These are phyloP conservation scores for Pseudogymnoascus sp. DNA, from an alignment of 2,329 filamentous ascomycete species.

Conservation along the genomic window DNA sequence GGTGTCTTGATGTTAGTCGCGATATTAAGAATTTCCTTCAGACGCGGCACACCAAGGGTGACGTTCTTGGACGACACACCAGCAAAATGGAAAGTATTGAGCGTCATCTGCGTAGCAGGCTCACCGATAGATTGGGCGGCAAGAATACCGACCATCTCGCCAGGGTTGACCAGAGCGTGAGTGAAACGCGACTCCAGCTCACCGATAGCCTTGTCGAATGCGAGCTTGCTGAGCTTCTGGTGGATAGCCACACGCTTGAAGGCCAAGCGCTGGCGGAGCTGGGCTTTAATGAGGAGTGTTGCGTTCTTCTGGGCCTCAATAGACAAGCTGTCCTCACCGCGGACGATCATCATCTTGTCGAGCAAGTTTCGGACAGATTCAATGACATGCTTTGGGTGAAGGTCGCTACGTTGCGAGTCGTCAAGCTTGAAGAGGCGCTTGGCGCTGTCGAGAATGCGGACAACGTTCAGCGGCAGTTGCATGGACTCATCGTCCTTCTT, in stretches of 20 bases:
- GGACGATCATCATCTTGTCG: constrained; percentile 72
- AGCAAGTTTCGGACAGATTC: constrained; percentile 68
- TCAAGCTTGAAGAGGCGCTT: constrained; percentile 88
- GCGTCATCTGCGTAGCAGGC: constrained; percentile 96
- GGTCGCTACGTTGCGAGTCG: constrained; percentile 73
- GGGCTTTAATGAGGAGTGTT: constrained; percentile 84
- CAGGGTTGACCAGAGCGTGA: constrained; percentile 75
- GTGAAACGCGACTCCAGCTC: constrained; percentile 85
- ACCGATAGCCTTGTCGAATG: constrained; percentile 85
- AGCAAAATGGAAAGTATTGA: constrained; percentile 99
- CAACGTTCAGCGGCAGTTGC: constrained; percentile 86
- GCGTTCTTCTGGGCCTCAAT: constrained; percentile 79
- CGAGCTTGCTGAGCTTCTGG: constrained; percentile 79
- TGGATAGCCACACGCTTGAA: constrained; percentile 88
- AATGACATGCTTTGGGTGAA: constrained; percentile 82
- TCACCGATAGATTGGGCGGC: constrained; percentile 98
- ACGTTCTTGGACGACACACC: constrained; percentile 99
- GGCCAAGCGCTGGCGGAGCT: constrained; percentile 78
- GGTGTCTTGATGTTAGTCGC: constrained; percentile 98
- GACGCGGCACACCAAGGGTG: constrained; percentile 93
- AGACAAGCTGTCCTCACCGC: constrained; percentile 74
- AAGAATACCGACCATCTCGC: constrained; percentile 97
- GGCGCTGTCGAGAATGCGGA: constrained; percentile 82
- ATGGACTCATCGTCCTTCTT: constrained; percentile 75
- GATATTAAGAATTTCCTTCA: constrained; percentile 98